phyloP scores from a whole-genome alignment of 208 protist species.

The Trypanosoma conorhini region DNA sequence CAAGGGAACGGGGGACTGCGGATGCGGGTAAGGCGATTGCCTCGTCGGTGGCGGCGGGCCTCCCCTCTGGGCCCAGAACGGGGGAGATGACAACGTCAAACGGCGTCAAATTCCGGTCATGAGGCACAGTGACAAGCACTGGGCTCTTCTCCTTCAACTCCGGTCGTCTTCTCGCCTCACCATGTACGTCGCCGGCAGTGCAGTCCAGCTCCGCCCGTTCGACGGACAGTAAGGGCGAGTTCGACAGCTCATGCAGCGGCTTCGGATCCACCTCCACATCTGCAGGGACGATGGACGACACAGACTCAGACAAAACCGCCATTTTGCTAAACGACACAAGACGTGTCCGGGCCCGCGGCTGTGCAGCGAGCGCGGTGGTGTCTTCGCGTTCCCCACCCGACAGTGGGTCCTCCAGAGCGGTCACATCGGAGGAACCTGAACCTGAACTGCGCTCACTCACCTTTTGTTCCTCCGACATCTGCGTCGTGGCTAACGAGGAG shows the following conservation, averaged over 20 bases:
- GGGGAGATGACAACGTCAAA: too few species aligned
- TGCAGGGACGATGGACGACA: neutral
- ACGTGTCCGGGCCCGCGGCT: constrained; percentile 12
- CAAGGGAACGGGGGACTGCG: too few species aligned
- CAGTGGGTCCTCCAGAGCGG: neutral
- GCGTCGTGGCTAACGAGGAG: too few species aligned
- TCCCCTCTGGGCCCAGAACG: too few species aligned
- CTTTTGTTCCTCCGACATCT: neutral
- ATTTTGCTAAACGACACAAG: constrained; percentile 29
- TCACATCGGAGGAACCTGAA: neutral
- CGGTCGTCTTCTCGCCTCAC: too few species aligned
- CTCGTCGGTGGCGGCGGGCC: too few species aligned
- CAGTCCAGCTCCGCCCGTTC: neutral
- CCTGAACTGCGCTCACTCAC: neutral
- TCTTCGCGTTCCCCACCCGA: constrained; percentile 8
- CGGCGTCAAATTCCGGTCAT: too few species aligned
- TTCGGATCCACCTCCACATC: neutral
- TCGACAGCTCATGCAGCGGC: neutral
- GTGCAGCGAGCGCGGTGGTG: constrained; percentile 25
- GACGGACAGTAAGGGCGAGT: neutral
- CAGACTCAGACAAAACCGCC: neutral
- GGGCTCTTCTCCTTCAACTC: too few species aligned
- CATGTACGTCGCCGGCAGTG: too few species aligned
- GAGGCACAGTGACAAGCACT: too few species aligned
- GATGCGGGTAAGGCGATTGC: too few species aligned